Base-by-base conservation (phyloP, 1,284 basidiomycete genomes). In the Farysia itapuensis region DNA sequence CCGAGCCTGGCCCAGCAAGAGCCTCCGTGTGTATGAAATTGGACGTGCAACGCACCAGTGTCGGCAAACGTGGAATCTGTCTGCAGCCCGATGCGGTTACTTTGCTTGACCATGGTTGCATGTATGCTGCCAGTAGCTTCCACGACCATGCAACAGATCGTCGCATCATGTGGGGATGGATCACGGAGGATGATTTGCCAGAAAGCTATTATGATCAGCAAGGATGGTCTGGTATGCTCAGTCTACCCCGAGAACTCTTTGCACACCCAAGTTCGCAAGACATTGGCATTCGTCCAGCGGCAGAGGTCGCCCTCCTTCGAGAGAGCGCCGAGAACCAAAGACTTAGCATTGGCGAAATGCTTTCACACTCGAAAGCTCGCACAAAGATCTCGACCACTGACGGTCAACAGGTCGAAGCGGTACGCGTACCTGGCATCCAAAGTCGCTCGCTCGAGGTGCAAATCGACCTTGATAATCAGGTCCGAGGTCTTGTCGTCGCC, bases 151-250 rank as follows among this genome's bases (percentile, higher is more conserved):
- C 40, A 35, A 43, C 38, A 21, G 20, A 48, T 8, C 53, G 64
- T 12, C 37, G 66, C 8, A 43, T 69, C 35, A 54, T 69, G 45
- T 69, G 66, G 66, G 59, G 63, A 6, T 69, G 67, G 67, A 54
- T 69, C 31, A 56, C 67, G 3, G 67, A 69, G 16, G 67, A 69
- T 30, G 64, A 67, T 29, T 33, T 69, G 16, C 43, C 53, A 7
- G 54, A 60, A 14, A 32, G 33, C 18, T 53, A 61, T 29, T 59
- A 59, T 47, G 28, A 67, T 16, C 48, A 45, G 3, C 67, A 69
- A 30, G 67, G 67, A 3, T 69, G 67, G 67, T 43, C 59, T 0
- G 67, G 67, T 4, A 35, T 50, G 28, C 52, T 69, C 35, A 51
- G 60, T 20, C 37, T 69, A 5, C 67, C 67, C 6, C 45, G 67